Evolutionary conservation across 2,329 filamentous ascomycete species (phyloP).

Genomic region (Sclerotiophoma versabilis): DNA sequence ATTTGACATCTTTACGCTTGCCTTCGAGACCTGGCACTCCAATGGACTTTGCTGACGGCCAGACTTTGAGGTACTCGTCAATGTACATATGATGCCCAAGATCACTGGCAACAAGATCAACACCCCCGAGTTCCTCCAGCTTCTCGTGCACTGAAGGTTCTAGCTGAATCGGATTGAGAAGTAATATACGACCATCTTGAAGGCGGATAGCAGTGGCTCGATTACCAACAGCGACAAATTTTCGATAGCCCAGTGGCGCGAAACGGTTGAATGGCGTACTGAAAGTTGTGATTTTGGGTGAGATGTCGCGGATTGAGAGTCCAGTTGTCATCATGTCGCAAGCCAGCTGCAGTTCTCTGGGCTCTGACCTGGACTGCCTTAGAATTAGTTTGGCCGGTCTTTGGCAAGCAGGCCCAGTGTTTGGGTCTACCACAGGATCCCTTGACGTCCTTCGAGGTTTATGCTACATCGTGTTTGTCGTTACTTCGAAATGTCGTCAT

Average conservation of each 20-base stretch:
- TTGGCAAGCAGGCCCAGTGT: too few relatives aligned
- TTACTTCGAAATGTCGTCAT: neutral
- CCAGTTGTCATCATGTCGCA: neutral
- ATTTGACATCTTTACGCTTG: conserved; percentile 22
- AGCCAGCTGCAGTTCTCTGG: neutral
- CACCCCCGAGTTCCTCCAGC: conserved; percentile 18
- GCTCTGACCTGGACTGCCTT: too few relatives aligned
- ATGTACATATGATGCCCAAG: conserved; percentile 24
- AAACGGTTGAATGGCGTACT: conserved; percentile 26
- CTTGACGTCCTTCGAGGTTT: neutral
- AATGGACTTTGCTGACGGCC: conserved; percentile 22
- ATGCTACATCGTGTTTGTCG: neutral
- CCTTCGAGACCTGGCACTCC: conserved; percentile 18
- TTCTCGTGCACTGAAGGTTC: conserved; percentile 12
- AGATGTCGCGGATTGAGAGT: conserved; percentile 15
- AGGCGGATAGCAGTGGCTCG: conserved; percentile 24
- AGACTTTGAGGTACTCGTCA: conserved; percentile 11
- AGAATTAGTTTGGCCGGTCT: too few relatives aligned
- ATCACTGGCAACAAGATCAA: conserved; percentile 21
- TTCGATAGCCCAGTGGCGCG: conserved; percentile 22
- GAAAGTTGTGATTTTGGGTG: conserved; percentile 21
- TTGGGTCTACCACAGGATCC: neutral
- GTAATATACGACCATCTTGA: conserved; percentile 10
- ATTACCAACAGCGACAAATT: conserved; percentile 28
- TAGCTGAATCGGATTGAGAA: conserved; percentile 23